Conservation (phyloP, 345 rosid species). For the Arabidopsis suecica region DNA sequence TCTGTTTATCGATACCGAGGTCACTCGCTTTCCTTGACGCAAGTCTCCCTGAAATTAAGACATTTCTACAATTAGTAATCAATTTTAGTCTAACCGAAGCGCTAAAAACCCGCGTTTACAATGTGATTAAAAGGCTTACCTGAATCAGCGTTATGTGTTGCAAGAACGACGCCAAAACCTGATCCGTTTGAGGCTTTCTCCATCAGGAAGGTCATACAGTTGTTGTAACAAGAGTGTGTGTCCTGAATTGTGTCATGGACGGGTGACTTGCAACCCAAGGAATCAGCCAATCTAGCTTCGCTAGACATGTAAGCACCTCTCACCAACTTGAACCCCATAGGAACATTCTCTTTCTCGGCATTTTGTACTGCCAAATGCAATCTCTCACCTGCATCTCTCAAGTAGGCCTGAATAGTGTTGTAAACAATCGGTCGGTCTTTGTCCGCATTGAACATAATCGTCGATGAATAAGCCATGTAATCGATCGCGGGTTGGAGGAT, state of each 20-base stretch:
- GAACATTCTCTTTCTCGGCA: constrained; percentile 64
- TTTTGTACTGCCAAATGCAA: constrained; percentile 54
- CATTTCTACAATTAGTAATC: neutral
- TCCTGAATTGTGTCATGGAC: constrained; percentile 70
- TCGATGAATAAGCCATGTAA: constrained; percentile 71
- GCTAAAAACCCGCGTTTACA: neutral
- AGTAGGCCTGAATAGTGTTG: constrained; percentile 77
- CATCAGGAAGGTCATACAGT: constrained; percentile 74
- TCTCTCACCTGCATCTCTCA: constrained; percentile 81
- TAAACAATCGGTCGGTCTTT: constrained; percentile 60
- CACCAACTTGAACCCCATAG: constrained; percentile 81
- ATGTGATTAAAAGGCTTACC: constrained; percentile 46
- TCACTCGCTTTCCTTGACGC: constrained; percentile 68
- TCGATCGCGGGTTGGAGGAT: constrained; percentile 85
- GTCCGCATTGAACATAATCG: constrained; percentile 53
- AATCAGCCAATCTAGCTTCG: constrained; percentile 63
- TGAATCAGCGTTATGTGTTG: constrained; percentile 91
- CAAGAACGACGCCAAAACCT: constrained; percentile 67
- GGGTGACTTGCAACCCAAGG: constrained; percentile 76
- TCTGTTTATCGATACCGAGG: constrained; percentile 58
- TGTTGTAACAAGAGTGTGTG: constrained; percentile 78
- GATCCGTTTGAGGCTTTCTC: constrained; percentile 62
- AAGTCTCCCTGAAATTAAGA: constrained; percentile 55
- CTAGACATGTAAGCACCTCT: constrained; percentile 92
- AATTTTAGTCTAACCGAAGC: neutral